Percentiles rank a stretch among this genome's conserved stretches.
These are phyloP conservation scores for Penicillium ucsense DNA, from an alignment of 495 filamentous ascomycete species.

Conservation along the genomic window DNA sequence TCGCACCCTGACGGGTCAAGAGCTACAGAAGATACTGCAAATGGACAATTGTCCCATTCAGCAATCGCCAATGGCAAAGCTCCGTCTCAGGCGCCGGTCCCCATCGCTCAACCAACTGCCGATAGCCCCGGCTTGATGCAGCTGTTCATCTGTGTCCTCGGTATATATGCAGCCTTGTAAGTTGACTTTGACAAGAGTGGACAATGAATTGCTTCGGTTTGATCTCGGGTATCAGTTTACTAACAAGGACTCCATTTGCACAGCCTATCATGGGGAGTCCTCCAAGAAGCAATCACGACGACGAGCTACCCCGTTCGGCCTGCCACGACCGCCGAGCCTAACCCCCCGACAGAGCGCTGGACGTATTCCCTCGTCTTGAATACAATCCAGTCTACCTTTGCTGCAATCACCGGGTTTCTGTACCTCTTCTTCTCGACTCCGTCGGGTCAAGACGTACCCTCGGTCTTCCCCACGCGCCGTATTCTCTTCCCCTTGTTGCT, in stretches of 20 bases:
- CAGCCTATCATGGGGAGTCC: slow-evolving; percentile 88
- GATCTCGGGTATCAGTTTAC: neutral
- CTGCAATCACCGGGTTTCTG: slow-evolving; percentile 64
- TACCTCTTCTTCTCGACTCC: slow-evolving; percentile 69
- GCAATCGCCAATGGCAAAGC: slow-evolving; percentile 29
- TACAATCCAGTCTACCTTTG: slow-evolving; percentile 90
- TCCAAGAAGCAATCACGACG: slow-evolving; percentile 96
- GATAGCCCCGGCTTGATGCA: slow-evolving; percentile 51
- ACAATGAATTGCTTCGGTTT: neutral
- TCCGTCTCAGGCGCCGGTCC: slow-evolving; percentile 13
- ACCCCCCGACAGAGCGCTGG: slow-evolving; percentile 57
- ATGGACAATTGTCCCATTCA: slow-evolving; percentile 14
- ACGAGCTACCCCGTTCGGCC: slow-evolving; percentile 56
- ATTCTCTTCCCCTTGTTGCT: slow-evolving; percentile 76
- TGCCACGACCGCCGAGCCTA: slow-evolving; percentile 36
- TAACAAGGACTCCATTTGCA: slow-evolving; percentile 6
- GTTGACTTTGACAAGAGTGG: slow-evolving; percentile 14
- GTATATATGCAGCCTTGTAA: slow-evolving; percentile 95
- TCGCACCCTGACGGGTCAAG: slow-evolving; percentile 23
- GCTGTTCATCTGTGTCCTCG: slow-evolving; percentile 76
- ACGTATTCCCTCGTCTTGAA: slow-evolving; percentile 90
- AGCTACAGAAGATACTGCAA: slow-evolving; percentile 16
- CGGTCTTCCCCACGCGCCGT: slow-evolving; percentile 61
- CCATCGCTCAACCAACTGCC: slow-evolving; percentile 18
- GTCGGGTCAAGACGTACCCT: slow-evolving; percentile 40